A percentile compares a stretch with the other conserved stretches of the same genome.
phyloP scores from a whole-genome alignment of 208 protist species.

The Trypanosoma congolense region DNA sequence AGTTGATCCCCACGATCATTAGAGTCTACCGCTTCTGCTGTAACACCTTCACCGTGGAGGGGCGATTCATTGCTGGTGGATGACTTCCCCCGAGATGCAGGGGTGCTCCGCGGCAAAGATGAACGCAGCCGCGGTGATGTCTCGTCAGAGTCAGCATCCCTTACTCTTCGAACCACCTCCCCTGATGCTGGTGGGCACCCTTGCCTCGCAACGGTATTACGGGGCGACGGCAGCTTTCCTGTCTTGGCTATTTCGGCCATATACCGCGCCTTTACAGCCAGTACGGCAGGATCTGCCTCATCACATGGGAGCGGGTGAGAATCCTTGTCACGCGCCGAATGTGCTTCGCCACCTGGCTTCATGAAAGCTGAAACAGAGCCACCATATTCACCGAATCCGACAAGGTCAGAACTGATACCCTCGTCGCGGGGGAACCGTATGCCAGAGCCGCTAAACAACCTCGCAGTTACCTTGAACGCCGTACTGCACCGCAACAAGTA shows the following conservation, averaged over 20 bases:
- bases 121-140: not conserved
- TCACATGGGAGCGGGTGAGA: slow-evolving; percentile 53
- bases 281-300: slow-evolving; percentile 30
- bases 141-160: not conserved
- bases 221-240: slow-evolving; percentile 53
- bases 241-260: slow-evolving; percentile 59
- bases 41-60: not conserved
- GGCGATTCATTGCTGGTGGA: not conserved
- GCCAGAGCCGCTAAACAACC: slow-evolving; percentile 17
- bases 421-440: slow-evolving; percentile 37
- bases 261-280: slow-evolving; percentile 34
- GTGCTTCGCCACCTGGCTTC: slow-evolving; percentile 45
- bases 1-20: slow-evolving; percentile 2
- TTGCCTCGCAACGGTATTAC: not conserved
- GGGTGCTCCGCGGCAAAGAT: slow-evolving; percentile 15
- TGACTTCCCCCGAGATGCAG: not conserved
- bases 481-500: not conserved
- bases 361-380: slow-evolving; percentile 83
- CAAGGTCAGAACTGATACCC: slow-evolving; percentile 54
- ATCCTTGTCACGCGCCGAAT: slow-evolving; percentile 4
- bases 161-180: not conserved
- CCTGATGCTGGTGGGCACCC: slow-evolving; percentile 1
- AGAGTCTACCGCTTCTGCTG: not conserved
- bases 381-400: slow-evolving; percentile 66
- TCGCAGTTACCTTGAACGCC: slow-evolving; percentile 2